Conservation (phyloP, 1,284 basidiomycete genomes). For the Gomphus bonarii region DNA sequence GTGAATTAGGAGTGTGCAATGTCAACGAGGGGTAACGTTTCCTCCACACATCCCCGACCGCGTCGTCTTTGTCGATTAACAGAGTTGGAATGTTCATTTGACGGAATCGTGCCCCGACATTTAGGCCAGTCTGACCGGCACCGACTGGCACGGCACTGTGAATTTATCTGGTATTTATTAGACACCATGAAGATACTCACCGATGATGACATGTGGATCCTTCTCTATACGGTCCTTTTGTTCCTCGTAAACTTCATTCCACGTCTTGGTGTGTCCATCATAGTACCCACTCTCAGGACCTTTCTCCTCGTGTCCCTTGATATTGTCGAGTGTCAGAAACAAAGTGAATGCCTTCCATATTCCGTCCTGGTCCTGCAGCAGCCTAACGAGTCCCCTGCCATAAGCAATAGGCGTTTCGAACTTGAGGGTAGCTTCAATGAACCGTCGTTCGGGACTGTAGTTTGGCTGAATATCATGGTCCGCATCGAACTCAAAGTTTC, state of each 20-base stretch:
- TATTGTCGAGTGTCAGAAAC: conserved; percentile 16
- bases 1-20: conserved; percentile 32
- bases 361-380: conserved; percentile 18
- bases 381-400: conserved; percentile 29
- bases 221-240: conserved; percentile 21
- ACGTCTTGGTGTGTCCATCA: conserved; percentile 23
- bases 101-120: conserved; percentile 40
- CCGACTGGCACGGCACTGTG: conserved; percentile 25
- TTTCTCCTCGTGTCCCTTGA: conserved; percentile 29
- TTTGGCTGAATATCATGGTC: conserved; percentile 11
- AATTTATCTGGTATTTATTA: background rate
- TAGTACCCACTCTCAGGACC: conserved; percentile 14
- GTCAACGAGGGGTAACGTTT: conserved; percentile 37
- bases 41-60: conserved; percentile 47
- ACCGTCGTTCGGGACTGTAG: conserved; percentile 18
- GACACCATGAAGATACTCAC: conserved; percentile 8
- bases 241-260: conserved; percentile 22
- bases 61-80: conserved; percentile 34
- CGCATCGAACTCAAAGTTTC: conserved; percentile 23
- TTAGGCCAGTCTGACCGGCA: conserved; percentile 44
- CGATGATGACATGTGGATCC: conserved; percentile 26
- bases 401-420: conserved; percentile 29
- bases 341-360: conserved; percentile 8
- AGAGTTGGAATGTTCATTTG: conserved; percentile 38
- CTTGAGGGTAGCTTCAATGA: conserved; percentile 27